These are phyloP conservation scores for Talaromyces funiculosus DNA, from an alignment of 2,329 filamentous ascomycete species.

Conservation along the genomic window DNA sequence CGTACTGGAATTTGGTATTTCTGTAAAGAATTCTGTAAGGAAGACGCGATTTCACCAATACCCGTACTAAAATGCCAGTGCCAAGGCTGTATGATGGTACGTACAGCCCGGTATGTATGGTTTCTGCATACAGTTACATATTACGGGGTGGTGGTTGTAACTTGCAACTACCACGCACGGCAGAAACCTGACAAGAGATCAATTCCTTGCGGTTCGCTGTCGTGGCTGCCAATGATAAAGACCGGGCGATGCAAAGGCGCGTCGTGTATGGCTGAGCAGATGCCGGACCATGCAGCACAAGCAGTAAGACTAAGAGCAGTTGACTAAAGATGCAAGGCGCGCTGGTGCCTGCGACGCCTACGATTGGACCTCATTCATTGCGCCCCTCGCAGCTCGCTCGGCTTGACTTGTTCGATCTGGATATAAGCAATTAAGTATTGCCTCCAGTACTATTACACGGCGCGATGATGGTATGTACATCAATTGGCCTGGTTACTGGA, in stretches of 20 bases:
- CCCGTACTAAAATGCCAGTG: neutral
- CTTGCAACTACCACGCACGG: neutral
- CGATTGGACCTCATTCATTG: constrained; percentile 12
- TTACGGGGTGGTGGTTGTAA: neutral
- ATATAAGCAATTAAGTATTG: neutral
- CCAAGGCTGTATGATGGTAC: neutral
- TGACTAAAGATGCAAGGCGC: constrained; percentile 15
- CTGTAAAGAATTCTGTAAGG: neutral
- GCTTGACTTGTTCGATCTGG: neutral
- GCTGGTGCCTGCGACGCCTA: neutral
- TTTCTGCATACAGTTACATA: neutral
- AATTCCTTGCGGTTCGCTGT: constrained; percentile 11
- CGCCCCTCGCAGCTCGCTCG: neutral
- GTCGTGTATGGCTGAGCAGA: constrained; percentile 13
- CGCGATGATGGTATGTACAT: neutral
- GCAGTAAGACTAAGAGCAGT: neutral
- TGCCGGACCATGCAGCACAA: constrained; percentile 9
- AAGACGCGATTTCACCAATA: neutral
- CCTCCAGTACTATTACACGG: too few relatives aligned
- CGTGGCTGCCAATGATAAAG: constrained; percentile 8
- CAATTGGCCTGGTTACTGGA: neutral
- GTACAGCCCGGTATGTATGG: neutral
- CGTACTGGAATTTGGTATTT: constrained; percentile 4
- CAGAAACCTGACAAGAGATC: neutral
- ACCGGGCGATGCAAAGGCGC: constrained; percentile 3